These are phyloP conservation scores for Cyclostephanos tholiformis DNA, from an alignment of 108 stramenopile genomes.

Conservation along the genomic window DNA sequence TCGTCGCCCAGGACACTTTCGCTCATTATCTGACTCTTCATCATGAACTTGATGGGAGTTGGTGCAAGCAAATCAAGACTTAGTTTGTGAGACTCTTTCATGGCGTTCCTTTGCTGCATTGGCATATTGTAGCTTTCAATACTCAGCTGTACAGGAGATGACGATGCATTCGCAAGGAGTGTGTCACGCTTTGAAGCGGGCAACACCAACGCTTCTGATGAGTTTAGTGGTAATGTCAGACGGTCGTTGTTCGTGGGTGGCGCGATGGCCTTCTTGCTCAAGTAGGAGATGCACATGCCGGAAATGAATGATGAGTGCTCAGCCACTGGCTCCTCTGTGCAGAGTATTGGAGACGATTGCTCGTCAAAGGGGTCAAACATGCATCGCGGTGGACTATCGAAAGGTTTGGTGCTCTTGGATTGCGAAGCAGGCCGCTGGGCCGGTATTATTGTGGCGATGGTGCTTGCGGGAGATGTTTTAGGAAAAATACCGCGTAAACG, in stretches of 20 bases:
- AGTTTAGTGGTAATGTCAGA: background rate
- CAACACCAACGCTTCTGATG: background rate
- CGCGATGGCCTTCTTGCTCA: background rate
- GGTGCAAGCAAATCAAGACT: background rate
- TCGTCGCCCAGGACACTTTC: conserved; percentile 33
- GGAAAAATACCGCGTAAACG: conserved; percentile 22
- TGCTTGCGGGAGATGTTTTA: conserved; percentile 22
- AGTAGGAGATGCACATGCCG: background rate
- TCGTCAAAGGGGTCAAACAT: conserved; percentile 7
- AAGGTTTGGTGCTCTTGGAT: conserved; percentile 9
- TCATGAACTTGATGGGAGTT: conserved; percentile 11
- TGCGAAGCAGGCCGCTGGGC: background rate
- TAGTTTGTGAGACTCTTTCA: background rate
- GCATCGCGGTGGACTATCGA: conserved; percentile 13
- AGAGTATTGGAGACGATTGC: conserved; percentile 5
- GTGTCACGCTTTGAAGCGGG: background rate
- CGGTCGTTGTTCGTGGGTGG: background rate
- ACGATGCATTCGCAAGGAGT: too few species aligned
- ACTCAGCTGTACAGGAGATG: too few species aligned
- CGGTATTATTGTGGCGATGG: background rate
- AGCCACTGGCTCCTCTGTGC: background rate
- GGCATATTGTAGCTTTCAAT: background rate
- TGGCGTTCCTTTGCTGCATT: background rate
- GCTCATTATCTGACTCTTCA: conserved; percentile 9
- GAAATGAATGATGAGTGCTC: background rate